These are phyloP conservation scores for Lactarius vividus DNA, from an alignment of 768 basidiomycete species.

Conservation along the genomic window DNA sequence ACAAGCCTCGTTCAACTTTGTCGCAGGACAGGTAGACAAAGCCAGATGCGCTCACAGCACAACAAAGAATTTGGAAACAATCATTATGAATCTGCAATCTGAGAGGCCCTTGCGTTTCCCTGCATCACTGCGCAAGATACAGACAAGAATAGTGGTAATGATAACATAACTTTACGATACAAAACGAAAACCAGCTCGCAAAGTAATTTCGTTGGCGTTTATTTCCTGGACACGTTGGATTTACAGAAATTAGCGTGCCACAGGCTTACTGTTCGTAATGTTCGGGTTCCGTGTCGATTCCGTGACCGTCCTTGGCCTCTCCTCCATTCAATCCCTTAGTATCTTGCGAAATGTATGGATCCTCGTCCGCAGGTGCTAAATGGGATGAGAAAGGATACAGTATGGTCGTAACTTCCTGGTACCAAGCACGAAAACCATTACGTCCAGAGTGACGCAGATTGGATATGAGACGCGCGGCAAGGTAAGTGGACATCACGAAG, in stretches of 20 bases:
- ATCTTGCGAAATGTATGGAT: slow-evolving; percentile 11
- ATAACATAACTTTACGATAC: slow-evolving; percentile 6
- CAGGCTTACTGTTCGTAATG: not conserved
- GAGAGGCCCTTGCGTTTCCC: not conserved
- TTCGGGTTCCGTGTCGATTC: not conserved
- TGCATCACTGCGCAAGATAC: not conserved
- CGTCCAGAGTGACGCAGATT: slow-evolving; percentile 14
- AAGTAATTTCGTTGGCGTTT: not conserved
- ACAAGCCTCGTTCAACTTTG: not conserved
- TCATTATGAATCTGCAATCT: not conserved
- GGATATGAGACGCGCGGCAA: slow-evolving; percentile 16
- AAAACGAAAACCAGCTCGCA: not conserved
- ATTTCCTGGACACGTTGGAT: not conserved
- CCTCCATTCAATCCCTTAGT: not conserved
- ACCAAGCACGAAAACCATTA: slow-evolving; percentile 18
- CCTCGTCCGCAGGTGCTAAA: not conserved
- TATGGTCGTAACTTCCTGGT: slow-evolving; percentile 12
- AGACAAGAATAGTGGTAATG: not conserved
- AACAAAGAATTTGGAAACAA: not conserved
- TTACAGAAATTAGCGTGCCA: not conserved
- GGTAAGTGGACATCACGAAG: slow-evolving; percentile 11
- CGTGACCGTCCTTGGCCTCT: not conserved
- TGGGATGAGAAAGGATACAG: not conserved
- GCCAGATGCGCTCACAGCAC: not conserved
- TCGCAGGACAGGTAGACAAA: not conserved